Evolutionary conservation across 352 stramenopile species (phyloP).

Genomic region (Phytophthora macrochlamydospora): DNA sequence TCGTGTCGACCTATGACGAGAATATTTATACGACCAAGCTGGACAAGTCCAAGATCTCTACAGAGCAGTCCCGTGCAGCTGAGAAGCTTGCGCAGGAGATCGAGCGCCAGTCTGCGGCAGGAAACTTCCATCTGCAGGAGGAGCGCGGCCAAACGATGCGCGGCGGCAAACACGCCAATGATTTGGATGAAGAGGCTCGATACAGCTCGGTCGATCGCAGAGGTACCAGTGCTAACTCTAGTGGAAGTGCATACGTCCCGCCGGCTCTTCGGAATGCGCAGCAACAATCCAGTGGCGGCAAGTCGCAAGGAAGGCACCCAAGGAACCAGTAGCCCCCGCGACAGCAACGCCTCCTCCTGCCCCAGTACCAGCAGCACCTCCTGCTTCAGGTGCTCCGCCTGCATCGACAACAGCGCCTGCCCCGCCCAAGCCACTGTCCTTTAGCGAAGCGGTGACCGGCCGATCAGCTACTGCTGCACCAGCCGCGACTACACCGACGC

Average conservation of each 20-base stretch:
- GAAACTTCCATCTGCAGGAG: slow-evolving; percentile 96
- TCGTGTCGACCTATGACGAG: slow-evolving; percentile 96
- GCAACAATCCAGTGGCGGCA: slow-evolving; percentile 43
- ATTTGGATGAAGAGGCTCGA: slow-evolving; percentile 94
- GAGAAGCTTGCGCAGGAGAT: slow-evolving; percentile 96
- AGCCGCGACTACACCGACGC: slow-evolving; percentile 1
- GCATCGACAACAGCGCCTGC: slow-evolving; percentile 1
- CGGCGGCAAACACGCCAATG: slow-evolving; percentile 39
- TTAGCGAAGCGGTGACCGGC: slow-evolving; percentile 72
- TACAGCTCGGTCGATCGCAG: slow-evolving; percentile 94
- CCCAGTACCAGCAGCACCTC: slow-evolving; percentile 9
- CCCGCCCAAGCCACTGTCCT: slow-evolving; percentile 64
- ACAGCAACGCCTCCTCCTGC: background rate
- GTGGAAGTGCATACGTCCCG: slow-evolving; percentile 64
- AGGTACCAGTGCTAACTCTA: slow-evolving; percentile 1
- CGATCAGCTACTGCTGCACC: slow-evolving; percentile 25
- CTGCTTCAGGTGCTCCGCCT: slow-evolving; percentile 7
- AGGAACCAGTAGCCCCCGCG: slow-evolving; percentile 8
- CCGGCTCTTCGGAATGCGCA: slow-evolving; percentile 63
- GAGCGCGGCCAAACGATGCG: slow-evolving; percentile 78
- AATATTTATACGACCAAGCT: slow-evolving; percentile 98
- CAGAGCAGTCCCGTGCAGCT: slow-evolving; percentile 83
- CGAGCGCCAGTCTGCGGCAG: slow-evolving; percentile 82
- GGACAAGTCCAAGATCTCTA: slow-evolving; percentile 93
- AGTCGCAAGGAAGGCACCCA: slow-evolving; percentile 27